phyloP scores from a whole-genome alignment of 2,329 filamentous ascomycete genomes.

The Davidsoniella eucalypti region DNA sequence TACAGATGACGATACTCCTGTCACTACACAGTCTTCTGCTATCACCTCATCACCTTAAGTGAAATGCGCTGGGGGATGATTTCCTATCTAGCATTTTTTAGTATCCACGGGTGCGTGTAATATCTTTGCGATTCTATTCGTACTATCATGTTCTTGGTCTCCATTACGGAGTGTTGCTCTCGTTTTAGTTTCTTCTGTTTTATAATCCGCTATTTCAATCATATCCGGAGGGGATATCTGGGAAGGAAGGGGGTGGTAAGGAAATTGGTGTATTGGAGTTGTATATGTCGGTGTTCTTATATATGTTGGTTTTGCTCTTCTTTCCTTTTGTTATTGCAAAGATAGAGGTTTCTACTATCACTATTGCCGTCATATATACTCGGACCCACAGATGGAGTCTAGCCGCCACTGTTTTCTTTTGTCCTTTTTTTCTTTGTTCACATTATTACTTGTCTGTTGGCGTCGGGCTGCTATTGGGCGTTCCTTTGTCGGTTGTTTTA shows the following conservation, averaged over 20 bases:
- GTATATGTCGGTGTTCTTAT: too few species aligned
- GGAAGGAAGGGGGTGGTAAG: too few species aligned
- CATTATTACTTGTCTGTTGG: background rate
- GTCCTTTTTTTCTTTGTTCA: background rate
- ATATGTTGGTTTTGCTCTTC: background rate
- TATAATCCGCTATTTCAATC: too few species aligned
- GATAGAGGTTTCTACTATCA: background rate
- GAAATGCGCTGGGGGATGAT: background rate
- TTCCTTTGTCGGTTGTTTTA: too few species aligned
- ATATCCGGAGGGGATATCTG: too few species aligned
- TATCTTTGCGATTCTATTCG: background rate
- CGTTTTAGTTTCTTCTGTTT: background rate
- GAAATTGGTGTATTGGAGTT: too few species aligned
- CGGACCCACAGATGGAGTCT: background rate
- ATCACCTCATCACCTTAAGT: background rate
- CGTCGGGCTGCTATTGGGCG: too few species aligned
- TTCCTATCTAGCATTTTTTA: background rate
- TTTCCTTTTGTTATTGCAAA: background rate
- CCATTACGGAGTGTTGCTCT: background rate
- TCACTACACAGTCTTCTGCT: conserved; percentile 14
- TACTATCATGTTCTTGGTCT: background rate
- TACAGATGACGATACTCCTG: conserved; percentile 21
- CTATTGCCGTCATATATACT: background rate
- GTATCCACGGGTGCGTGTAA: background rate
- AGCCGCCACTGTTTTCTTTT: background rate